Base-by-base conservation (phyloP, 768 basidiomycete species). In the Rhodotorula taiwanensis region DNA sequence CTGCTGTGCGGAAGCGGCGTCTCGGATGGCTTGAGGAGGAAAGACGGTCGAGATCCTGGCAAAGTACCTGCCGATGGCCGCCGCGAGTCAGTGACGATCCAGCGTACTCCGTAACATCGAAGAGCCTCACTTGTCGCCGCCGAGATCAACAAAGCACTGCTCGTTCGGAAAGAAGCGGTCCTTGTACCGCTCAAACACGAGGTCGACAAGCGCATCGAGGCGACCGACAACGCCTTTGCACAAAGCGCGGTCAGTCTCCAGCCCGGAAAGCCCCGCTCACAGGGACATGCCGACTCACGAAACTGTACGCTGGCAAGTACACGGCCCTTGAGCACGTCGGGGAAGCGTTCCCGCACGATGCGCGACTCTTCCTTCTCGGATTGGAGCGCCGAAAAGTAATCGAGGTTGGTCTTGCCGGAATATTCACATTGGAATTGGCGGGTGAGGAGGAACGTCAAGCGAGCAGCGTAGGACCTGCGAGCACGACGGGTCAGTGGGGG, bases 151-250 rank as follows among this genome's bases (percentile, higher is more conserved):
- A 62, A 89, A 83, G 57, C 94, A 84, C 78, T 91, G 86, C 77
- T 99, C 95, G 70, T 84, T 85, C 47, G 82, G 79, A 76, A 91
- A 98, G 77, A 91, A 99, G 34, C 95, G 83, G 78, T 98, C 88
- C 72, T 92, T 91, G 81, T 91, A 98, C 56, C 95, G 86, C 67
- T 97, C 93, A 72, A 84, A 95, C 43, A 97, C 88, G 53, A 87
- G 86, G 75, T 99, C 95, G 23, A 94, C 91, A 25, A 99, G 80
- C 72, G 88, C 88, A 77, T 99, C 94, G 58, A 98, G 80, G 62
- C 95, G 86, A 51, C 95, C 94, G 77, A 97, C 87, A 70, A 97
- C 89, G 85, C 95, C 93, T 95, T n/a, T n/a, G n/a, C n/a, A n/a
- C n/a, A n/a, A n/a, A n/a, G n/a, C n/a, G n/a, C n/a, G n/a, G 31